Evolutionary conservation across 2,329 filamentous ascomycete species (phyloP).

Genomic region (Berkeleyomyces rouxiae): DNA sequence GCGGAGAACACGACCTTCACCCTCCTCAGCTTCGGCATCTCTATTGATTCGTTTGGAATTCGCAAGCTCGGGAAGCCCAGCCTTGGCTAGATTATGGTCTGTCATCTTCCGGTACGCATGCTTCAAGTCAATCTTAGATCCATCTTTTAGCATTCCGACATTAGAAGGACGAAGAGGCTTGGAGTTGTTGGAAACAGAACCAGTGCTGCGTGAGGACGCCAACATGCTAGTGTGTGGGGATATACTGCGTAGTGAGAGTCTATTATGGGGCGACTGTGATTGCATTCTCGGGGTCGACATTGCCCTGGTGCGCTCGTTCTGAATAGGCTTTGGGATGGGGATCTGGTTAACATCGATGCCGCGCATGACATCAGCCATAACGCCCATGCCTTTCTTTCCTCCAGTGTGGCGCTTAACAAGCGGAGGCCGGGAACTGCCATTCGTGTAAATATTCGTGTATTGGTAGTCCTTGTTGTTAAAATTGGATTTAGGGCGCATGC

Average conservation of each 20-base stretch:
- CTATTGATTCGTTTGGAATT: conserved; percentile 30
- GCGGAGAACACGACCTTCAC: conserved; percentile 38
- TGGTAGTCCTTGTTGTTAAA: conserved; percentile 37
- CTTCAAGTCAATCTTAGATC: conserved; percentile 47
- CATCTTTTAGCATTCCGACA: conserved; percentile 39
- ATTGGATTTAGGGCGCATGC: conserved; percentile 24
- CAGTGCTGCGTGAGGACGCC: conserved; percentile 18
- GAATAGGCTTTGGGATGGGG: conserved; percentile 29
- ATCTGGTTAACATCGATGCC: conserved; percentile 34
- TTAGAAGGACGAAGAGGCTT: conserved; percentile 19
- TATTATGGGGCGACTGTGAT: conserved; percentile 38
- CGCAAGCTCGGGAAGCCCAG: conserved; percentile 43
- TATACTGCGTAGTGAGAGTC: conserved; percentile 25
- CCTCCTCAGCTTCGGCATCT: conserved; percentile 24
- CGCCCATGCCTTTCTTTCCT: conserved; percentile 23
- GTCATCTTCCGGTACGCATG: conserved; percentile 55
- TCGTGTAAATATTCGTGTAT: conserved; percentile 42
- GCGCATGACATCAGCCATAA: conserved; percentile 37
- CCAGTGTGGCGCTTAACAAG: conserved; percentile 35
- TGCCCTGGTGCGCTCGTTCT: conserved; percentile 20
- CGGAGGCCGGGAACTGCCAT: conserved; percentile 28
- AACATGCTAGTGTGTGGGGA: conserved; percentile 25
- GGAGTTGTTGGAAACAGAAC: conserved; percentile 17
- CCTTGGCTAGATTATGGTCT: conserved; percentile 49
- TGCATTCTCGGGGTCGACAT: conserved; percentile 22